Conservation (phyloP, 345 rosid genomes). For the Cardamine occulta region DNA sequence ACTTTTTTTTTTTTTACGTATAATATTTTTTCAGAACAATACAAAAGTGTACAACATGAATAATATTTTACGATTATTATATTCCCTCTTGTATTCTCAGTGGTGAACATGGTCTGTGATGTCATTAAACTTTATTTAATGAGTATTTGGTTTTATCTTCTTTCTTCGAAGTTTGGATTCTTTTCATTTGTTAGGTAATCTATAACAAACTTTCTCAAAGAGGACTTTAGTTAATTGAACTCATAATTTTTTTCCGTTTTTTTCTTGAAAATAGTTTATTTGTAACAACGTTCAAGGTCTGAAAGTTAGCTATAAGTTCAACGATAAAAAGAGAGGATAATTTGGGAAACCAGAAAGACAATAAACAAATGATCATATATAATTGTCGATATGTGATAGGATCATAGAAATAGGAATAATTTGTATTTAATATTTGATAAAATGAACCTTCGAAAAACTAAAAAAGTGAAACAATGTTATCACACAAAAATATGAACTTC, state of each 20-base stretch:
- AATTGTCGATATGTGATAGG: too few species aligned
- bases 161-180: conserved; percentile 9
- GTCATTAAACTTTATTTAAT: conserved; percentile 19
- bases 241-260: background rate
- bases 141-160: conserved; percentile 10
- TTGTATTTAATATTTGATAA: background rate
- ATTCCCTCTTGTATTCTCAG: conserved; percentile 16
- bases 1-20: background rate
- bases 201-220: conserved; percentile 13
- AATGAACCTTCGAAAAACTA: background rate
- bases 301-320: background rate
- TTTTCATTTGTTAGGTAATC: background rate
- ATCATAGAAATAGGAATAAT: background rate
- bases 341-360: background rate
- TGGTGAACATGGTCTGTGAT: conserved; percentile 23
- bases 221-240: background rate
- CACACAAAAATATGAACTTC: conserved; percentile 5
- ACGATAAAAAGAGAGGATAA: conserved; percentile 5
- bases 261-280: background rate
- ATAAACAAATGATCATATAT: background rate
- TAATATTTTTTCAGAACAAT: background rate
- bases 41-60: conserved; percentile 9
- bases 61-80: conserved; percentile 9
- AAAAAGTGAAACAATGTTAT: background rate
- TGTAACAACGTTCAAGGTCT: background rate